Conservation (phyloP, 2,329 filamentous ascomycete genomes). For the Sporothrix protearum region DNA sequence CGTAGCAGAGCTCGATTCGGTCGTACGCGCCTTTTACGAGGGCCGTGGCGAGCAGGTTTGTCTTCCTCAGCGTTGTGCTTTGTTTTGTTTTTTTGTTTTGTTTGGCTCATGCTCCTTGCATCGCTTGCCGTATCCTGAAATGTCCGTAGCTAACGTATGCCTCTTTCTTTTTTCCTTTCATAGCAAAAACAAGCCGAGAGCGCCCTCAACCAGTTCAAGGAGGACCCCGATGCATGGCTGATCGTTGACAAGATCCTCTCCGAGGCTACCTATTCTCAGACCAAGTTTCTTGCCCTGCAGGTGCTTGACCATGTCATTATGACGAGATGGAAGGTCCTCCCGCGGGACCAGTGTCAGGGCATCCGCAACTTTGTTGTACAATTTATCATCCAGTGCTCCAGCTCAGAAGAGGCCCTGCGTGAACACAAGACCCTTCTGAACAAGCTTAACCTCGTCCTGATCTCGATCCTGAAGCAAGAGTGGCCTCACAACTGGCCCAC, state of each 20-base stretch:
- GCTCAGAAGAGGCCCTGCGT: constrained; percentile 81
- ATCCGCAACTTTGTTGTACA: constrained; percentile 99
- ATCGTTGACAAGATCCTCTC: constrained; percentile 95
- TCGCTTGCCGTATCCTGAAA: constrained; percentile 19
- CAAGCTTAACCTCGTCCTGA: constrained; percentile 96
- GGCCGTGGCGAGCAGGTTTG: constrained; percentile 88
- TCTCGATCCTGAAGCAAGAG: constrained; percentile 97
- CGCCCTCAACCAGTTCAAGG: constrained; percentile 97
- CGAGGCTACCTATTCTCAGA: constrained; percentile 88
- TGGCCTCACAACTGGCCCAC: constrained; percentile 99
- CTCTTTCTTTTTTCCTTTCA: constrained; percentile 34
- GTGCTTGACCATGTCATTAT: constrained; percentile 97
- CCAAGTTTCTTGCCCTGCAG: constrained; percentile 94
- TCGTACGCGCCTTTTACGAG: constrained; percentile 96
- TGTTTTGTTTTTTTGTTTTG: not conserved
- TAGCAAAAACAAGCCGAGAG: constrained; percentile 96
- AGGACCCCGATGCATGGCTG: constrained; percentile 97
- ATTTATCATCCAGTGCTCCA: constrained; percentile 93
- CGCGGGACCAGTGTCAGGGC: constrained; percentile 92
- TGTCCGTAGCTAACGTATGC: constrained; percentile 36
- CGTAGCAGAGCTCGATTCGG: constrained; percentile 93
- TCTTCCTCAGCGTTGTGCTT: constrained; percentile 27
- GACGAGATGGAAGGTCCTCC: constrained; percentile 98
- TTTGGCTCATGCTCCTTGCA: constrained; percentile 9
- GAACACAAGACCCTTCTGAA: constrained; percentile 86